Base-by-base conservation (phyloP, 2,329 filamentous ascomycete species). In the Ophiosphaerella korrae region DNA sequence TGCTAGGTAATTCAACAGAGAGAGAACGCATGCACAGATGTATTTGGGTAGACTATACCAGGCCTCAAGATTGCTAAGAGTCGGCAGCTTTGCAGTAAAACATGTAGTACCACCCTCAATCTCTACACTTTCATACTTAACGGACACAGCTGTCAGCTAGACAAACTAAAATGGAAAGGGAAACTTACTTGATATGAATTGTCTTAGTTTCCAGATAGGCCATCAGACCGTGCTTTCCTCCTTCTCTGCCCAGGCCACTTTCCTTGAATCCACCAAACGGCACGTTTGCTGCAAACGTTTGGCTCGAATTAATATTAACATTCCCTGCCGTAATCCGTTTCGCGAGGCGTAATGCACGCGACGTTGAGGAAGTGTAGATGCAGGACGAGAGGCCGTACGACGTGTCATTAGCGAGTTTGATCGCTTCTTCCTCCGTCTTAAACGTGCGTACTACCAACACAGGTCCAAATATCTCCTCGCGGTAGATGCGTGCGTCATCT, bases 221-320 rank as follows among this genome's bases (percentile, higher is more conserved):
- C 26, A 29, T 7, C 26, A 29, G 9, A 11, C 26, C 26, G 7
- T 61, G 67, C n/a, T 46, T 50, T 14, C 70, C 70, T 21, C 63
- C 56, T 48, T 74, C 71, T 8, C 70, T 50, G 2, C 71, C 71
- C n/a, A 68, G 31, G 2, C 71, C 71, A 14, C 54, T 63, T 52
- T 70, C 58, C 58, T 74, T 74, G n/a, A 26, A 53, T 7, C 71
- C 71, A 7, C 71, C 71, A 50, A 73, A 73, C 0, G 71, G 67
- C n/a, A 57, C 52, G 4, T 62, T 52, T 2, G 47, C 13, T 13
- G 37, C 42, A 21, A 65, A 58, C 1, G 51, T 42, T 12, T 62
- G 58, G 7, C 55, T 55, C 1, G 62, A 55, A 39, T 72, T 73
- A 45, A 73, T 67, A 29, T 63, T 66, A 6, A 73, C 68, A 24